These are phyloP conservation scores for Paraconiothyrium sp. DNA, from an alignment of 2,329 filamentous ascomycete genomes.

Conservation along the genomic window DNA sequence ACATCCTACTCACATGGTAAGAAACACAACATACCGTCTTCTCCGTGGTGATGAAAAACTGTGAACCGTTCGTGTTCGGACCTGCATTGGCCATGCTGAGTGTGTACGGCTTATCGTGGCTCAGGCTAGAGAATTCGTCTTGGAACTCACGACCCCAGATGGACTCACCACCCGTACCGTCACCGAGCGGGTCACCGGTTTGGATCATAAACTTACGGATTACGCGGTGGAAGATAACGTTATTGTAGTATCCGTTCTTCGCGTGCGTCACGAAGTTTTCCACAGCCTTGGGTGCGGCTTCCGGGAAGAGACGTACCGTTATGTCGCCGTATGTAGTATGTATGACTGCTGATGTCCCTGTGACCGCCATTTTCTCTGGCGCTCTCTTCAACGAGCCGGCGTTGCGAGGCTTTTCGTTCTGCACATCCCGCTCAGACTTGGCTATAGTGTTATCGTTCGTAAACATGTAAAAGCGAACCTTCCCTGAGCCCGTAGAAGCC, in stretches of 20 bases:
- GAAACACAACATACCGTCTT: constrained; percentile 75
- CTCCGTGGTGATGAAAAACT: constrained; percentile 99
- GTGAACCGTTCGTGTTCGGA: constrained; percentile 91
- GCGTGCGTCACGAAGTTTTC: constrained; percentile 97
- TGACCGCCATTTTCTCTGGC: constrained; percentile 71
- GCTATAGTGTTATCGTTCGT: constrained; percentile 79
- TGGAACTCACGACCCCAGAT: constrained; percentile 94
- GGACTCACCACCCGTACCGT: constrained; percentile 88
- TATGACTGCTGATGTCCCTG: constrained; percentile 80
- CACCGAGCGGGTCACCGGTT: constrained; percentile 83
- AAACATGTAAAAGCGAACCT: constrained; percentile 97
- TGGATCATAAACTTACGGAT: constrained; percentile 99
- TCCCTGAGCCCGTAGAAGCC: constrained; percentile 82
- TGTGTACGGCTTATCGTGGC: constrained; percentile 96
- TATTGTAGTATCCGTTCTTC: constrained; percentile 93
- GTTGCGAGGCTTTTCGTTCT: constrained; percentile 89
- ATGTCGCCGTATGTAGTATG: constrained; percentile 97
- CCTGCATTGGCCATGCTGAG: constrained; percentile 98
- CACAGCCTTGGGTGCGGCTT: constrained; percentile 90
- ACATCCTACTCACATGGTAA: background rate
- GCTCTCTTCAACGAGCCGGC: constrained; percentile 60
- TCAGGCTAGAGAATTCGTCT: constrained; percentile 90
- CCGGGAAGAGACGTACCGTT: constrained; percentile 89
- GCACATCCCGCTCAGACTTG: constrained; percentile 76
- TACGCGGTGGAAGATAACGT: constrained; percentile 95